phyloP scores from a whole-genome alignment of 768 basidiomycete species.

The Neoboletus brunneissimus region DNA sequence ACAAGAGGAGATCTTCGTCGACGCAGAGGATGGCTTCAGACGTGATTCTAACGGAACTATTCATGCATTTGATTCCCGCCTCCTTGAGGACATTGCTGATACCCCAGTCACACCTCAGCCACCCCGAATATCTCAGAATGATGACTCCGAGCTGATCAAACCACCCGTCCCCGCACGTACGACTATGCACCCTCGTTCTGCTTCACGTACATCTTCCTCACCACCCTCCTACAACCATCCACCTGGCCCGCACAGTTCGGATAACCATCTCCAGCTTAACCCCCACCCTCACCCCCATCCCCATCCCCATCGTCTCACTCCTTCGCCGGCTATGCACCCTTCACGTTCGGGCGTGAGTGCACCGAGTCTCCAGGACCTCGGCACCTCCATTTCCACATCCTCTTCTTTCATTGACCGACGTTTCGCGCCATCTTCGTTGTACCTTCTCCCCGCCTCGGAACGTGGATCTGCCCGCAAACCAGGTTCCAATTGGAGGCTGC shows the following conservation, averaged over 20 bases:
- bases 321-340: slow-evolving; percentile 4
- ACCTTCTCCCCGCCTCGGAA: slow-evolving; percentile 34
- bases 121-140: background rate
- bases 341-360: slow-evolving; percentile 14
- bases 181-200: slow-evolving; percentile 12
- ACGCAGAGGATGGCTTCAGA: slow-evolving; percentile 27
- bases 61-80: slow-evolving; percentile 16
- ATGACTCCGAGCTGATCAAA: slow-evolving; percentile 8
- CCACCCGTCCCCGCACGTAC: slow-evolving; percentile 23
- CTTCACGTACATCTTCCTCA: slow-evolving; percentile 17
- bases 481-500: slow-evolving; percentile 12
- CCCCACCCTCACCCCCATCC: slow-evolving; percentile 16
- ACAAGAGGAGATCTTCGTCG: slow-evolving; percentile 27
- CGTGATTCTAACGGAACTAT: slow-evolving; percentile 25
- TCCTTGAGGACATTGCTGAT: slow-evolving; percentile 13
- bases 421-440: slow-evolving; percentile 44
- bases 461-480: slow-evolving; percentile 30
- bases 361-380: slow-evolving; percentile 30
- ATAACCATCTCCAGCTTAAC: slow-evolving; percentile 13
- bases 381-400: slow-evolving; percentile 34
- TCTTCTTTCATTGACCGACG: slow-evolving; percentile 53
- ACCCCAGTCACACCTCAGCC: slow-evolving; percentile 3
- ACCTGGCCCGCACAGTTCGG: slow-evolving; percentile 16
- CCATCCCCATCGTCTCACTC: slow-evolving; percentile 17
- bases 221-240: slow-evolving; percentile 28